Base-by-base conservation (phyloP, 2,329 filamentous ascomycete genomes). In the Penicillium crustosum region DNA sequence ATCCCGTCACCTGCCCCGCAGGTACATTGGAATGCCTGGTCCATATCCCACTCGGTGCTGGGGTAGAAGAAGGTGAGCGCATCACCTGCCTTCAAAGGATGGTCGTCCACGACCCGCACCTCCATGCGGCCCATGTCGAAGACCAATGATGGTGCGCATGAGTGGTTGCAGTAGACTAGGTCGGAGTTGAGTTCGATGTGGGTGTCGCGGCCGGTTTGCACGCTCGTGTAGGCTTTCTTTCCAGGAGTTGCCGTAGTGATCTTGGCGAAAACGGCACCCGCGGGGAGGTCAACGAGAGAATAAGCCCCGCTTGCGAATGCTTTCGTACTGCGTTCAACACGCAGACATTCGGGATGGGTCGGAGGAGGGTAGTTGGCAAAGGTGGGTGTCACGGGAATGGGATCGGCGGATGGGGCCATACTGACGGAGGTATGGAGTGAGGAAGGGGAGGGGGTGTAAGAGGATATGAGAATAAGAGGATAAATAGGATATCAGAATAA, bases 131-230 rank as follows among this genome's bases (percentile, higher is more conserved):
- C 58, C 70, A 83, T 82, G 64, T 85, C 82, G 63, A 85, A 83
- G 51, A 82, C 76, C 15, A 85, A 61, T 4, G 77, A 78, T 0
- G 83, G 83, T 12, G 67, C 70, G 68, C 81, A 85, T 2, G 78
- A 81, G 70, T 85, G 83, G 71, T 85, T 86, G 73, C 81, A 78
- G 70, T 78, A 85, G 25, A 84, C 78, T 12, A 85, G 73, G 62
- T 83, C 83, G 58, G 77, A 80, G 70, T 84, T 83, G 6, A 84
- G 76, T 63, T 85, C 82, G 63, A 85, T 81, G 69, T 85, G 82
- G 0, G 76, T 73, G 54, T 76, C 74, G 23, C 69, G 68, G 1
- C 76, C 77, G 1, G 78, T 79, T 63, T 85, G 82, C 2, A 85
- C 83, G 3, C 78, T 81, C 2, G 77, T 78, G 73, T 82, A 84